Percentiles rank a stretch among this genome's conserved stretches.
Evolutionary conservation across 2,329 filamentous ascomycete species (phyloP).

Genomic region (Biscogniauxia marginata): DNA sequence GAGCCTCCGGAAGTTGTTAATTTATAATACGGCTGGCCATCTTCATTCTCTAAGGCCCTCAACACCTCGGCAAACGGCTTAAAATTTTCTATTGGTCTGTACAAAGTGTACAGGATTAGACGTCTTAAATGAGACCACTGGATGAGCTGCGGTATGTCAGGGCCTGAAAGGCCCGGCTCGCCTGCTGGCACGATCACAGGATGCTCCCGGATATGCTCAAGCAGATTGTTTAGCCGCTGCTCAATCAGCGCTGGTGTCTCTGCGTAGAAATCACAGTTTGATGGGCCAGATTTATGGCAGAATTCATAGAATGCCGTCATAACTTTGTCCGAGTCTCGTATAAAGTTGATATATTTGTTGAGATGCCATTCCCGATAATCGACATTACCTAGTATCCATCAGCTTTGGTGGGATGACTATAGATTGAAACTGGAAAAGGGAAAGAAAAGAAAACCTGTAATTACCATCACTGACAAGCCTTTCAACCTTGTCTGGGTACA

Average conservation of each 20-base stretch:
- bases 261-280: slow-evolving; percentile 45
- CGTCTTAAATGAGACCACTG: slow-evolving; percentile 48
- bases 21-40: slow-evolving; percentile 45
- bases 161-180: slow-evolving; percentile 25
- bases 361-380: slow-evolving; percentile 55
- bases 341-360: slow-evolving; percentile 44
- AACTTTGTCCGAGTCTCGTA: slow-evolving; percentile 54
- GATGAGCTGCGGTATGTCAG: slow-evolving; percentile 47
- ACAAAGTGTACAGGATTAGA: slow-evolving; percentile 43
- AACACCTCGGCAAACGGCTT: slow-evolving; percentile 42
- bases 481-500: slow-evolving; percentile 51
- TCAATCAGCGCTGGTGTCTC: slow-evolving; percentile 38
- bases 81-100: slow-evolving; percentile 44
- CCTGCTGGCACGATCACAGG: slow-evolving; percentile 43
- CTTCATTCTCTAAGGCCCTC: slow-evolving; percentile 41
- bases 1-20: slow-evolving; percentile 21
- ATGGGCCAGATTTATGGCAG: slow-evolving; percentile 52
- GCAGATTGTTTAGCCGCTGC: slow-evolving; percentile 38
- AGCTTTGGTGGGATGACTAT: too few species aligned
- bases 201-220: slow-evolving; percentile 39
- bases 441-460: slow-evolving; percentile 10
- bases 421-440: background rate
- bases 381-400: slow-evolving; percentile 39
- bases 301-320: slow-evolving; percentile 52
- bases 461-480: slow-evolving; percentile 51